These are phyloP conservation scores for Gnaphalium uliginosum DNA, from an alignment of 129 eudicot genomes.

Conservation along the genomic window DNA sequence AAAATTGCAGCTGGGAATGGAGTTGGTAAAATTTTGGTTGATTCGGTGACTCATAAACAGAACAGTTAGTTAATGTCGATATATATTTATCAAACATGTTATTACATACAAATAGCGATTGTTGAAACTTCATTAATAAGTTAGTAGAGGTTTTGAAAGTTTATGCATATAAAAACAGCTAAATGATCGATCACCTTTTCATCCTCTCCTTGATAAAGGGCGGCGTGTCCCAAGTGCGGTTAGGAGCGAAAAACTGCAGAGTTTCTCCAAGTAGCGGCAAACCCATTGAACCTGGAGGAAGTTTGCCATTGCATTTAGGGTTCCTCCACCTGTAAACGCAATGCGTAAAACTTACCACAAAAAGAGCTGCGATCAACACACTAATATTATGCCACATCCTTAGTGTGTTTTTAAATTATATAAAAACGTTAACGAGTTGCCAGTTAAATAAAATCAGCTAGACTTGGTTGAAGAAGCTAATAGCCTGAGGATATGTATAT, in stretches of 20 bases:
- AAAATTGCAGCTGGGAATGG: no score
- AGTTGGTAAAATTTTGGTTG: no score
- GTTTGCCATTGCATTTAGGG: conserved; percentile 71
- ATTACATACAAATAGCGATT: no score
- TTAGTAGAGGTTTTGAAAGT: no score
- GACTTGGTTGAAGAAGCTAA: neutral
- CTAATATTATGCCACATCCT: conserved; percentile 39
- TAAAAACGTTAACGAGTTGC: no score
- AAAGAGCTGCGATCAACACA: conserved; percentile 36
- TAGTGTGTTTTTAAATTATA: no score
- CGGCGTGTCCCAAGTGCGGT: conserved; percentile 47
- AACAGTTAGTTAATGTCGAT: no score
- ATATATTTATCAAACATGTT: no score
- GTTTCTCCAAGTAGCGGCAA: conserved; percentile 84
- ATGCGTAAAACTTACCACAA: conserved; percentile 39
- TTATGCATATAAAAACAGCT: no score
- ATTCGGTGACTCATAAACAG: no score
- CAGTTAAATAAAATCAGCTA: neutral
- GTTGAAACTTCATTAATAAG: no score
- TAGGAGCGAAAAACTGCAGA: conserved; percentile 60
- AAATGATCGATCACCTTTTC: conserved; percentile 45
- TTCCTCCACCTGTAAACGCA: conserved; percentile 73
- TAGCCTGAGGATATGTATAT: no score
- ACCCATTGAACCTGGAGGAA: conserved; percentile 99
- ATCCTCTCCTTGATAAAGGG: conserved; percentile 75